Percentiles rank a stretch among this genome's conserved stretches.
phyloP scores from a whole-genome alignment of 371 early-diverging fungal species.

The Syncephalis plumigaleata region DNA sequence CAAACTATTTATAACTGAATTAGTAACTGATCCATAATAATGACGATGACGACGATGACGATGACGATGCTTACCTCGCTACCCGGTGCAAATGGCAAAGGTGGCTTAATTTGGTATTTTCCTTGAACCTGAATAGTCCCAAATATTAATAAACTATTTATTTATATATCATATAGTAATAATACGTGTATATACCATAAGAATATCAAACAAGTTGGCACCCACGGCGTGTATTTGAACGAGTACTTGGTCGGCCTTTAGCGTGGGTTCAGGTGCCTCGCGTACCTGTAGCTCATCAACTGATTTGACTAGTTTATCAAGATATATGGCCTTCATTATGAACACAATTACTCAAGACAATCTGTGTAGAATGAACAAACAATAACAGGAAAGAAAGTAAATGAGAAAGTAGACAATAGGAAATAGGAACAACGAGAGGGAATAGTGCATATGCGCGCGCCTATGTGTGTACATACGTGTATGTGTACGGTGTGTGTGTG shows the following conservation, averaged over 20 bases:
- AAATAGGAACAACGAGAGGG: too few relatives aligned
- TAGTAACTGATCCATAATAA: too few relatives aligned
- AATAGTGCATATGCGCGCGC: too few relatives aligned
- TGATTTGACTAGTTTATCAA: constrained; percentile 43
- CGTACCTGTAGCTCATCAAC: constrained; percentile 47
- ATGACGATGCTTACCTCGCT: constrained; percentile 27
- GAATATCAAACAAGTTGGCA: constrained; percentile 70
- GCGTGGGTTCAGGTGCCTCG: constrained; percentile 31
- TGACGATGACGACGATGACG: not conserved
- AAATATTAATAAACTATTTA: not conserved
- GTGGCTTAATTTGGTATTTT: constrained; percentile 66
- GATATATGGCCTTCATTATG: too few relatives aligned
- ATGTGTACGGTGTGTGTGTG: too few relatives aligned
- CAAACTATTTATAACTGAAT: constrained; percentile 14
- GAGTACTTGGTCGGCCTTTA: constrained; percentile 38
- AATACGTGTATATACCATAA: constrained; percentile 36
- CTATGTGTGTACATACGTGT: too few relatives aligned
- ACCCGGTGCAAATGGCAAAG: constrained; percentile 71
- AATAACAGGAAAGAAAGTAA: too few relatives aligned
- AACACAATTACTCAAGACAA: too few relatives aligned
- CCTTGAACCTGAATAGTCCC: constrained; percentile 38
- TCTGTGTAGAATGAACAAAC: too few relatives aligned
- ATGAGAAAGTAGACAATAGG: too few relatives aligned
- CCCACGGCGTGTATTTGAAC: constrained; percentile 56
- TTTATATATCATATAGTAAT: too few relatives aligned